phyloP scores from a whole-genome alignment of 1,284 basidiomycete genomes.

The Malassezia globosa region DNA sequence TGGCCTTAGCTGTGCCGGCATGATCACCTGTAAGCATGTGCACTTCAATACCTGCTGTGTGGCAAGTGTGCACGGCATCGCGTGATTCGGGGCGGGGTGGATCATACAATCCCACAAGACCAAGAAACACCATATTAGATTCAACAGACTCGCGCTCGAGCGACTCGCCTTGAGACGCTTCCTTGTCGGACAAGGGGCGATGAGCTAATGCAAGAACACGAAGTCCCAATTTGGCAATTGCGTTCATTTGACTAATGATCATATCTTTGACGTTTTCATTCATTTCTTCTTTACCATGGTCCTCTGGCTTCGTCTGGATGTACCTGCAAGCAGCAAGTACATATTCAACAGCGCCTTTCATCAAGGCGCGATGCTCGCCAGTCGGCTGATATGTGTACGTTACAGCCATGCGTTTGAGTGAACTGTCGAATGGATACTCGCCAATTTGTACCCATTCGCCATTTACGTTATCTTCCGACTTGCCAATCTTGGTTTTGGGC shows the following conservation, averaged over 20 bases:
- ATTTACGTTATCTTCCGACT: slow-evolving; percentile 10
- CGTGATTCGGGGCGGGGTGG: slow-evolving; percentile 61
- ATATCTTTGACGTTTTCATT: slow-evolving; percentile 23
- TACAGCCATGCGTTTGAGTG: slow-evolving; percentile 47
- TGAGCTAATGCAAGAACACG: slow-evolving; percentile 42
- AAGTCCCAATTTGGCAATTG: slow-evolving; percentile 35
- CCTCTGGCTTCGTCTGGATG: slow-evolving; percentile 16
- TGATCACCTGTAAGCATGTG: slow-evolving; percentile 56
- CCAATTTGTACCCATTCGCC: slow-evolving; percentile 49
- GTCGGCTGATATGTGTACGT: slow-evolving; percentile 47
- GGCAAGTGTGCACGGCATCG: slow-evolving; percentile 57
- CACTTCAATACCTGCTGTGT: slow-evolving; percentile 58
- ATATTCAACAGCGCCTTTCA: slow-evolving; percentile 45
- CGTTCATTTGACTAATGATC: slow-evolving; percentile 39
- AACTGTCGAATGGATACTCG: slow-evolving; percentile 47
- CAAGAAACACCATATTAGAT: slow-evolving; percentile 55
- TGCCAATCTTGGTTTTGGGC: slow-evolving; percentile 22
- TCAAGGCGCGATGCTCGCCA: slow-evolving; percentile 32
- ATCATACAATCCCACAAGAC: slow-evolving; percentile 58
- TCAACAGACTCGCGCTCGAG: slow-evolving; percentile 51
- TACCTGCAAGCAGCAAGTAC: slow-evolving; percentile 35
- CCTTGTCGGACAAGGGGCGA: slow-evolving; percentile 24
- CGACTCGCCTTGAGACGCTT: slow-evolving; percentile 25
- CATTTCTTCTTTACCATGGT: slow-evolving; percentile 26
- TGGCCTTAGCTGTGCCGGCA: slow-evolving; percentile 48